Evolutionary conservation across 2,329 filamentous ascomycete species (phyloP), one percentile per base, ranked within the genome.

Genomic region (Claviceps monticola): DNA sequence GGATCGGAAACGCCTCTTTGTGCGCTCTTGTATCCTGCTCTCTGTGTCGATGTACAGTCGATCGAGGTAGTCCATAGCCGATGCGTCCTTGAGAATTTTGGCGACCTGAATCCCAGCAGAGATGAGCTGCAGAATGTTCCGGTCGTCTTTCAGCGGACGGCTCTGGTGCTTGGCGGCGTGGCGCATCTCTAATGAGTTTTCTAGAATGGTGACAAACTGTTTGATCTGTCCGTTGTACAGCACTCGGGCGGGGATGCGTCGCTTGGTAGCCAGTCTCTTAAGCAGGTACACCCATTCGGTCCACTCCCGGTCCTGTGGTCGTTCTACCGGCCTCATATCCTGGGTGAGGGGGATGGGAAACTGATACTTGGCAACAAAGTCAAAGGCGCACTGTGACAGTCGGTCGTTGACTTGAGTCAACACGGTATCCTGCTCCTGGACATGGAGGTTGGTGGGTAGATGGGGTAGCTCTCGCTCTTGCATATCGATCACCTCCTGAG

Each of bases 211-310:
- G 57, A 93, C 85, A 67, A 94, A 82, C 67, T 93, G 87, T 70
- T 91, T 93, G 69, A 94, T 94, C 69, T 94, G 88, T 54, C 86
- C 86, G 65, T 93, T 87, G 72, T 91, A 93, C 44, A 94, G 73
- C 19, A 93, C 85, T 52, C 87, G 76, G 46, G 88, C 86, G 5
- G 88, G 88, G 59, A 94, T 91, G 56, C 88, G 81, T 58, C 88
- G 79, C 71, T 91, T 93, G 37, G 88, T 94, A 36, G 88, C 88
- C 53, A 94, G 76, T 48, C 87, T 78, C 70, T 93, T 93, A 58
- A 94, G 74, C 53, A 94, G 77, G 66, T 90, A 88, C 52, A 91
- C 88, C 88, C 88, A 94, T 69, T 94, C 88, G 46, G 86, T 91
- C 88, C 88, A 94, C 66, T 93, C 88, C 56, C 86, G 78, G 68